These are phyloP conservation scores for Niveomyces coronatus DNA, from an alignment of 2,329 filamentous ascomycete genomes.

Conservation along the genomic window DNA sequence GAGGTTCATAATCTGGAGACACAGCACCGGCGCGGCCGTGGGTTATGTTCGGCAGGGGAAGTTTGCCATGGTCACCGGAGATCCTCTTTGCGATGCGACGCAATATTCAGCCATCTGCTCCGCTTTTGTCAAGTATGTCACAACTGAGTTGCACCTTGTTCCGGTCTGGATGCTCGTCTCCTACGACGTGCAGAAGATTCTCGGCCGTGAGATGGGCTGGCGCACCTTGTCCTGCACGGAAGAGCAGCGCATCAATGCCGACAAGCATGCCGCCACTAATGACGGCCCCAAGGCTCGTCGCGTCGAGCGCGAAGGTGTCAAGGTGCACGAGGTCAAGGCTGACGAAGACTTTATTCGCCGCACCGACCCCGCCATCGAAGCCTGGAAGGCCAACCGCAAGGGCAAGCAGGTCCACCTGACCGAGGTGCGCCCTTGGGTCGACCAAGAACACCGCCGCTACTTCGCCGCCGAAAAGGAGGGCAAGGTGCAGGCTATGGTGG, in stretches of 20 bases:
- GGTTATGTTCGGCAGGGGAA: conserved; percentile 69
- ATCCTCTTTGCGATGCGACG: conserved; percentile 71
- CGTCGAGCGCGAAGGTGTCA: conserved; percentile 74
- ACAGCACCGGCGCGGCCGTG: conserved; percentile 73
- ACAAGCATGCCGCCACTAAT: conserved; percentile 49
- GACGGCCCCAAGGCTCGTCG: conserved; percentile 68
- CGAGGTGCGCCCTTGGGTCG: conserved; percentile 81
- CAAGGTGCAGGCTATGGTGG: conserved; percentile 65
- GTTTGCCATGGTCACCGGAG: conserved; percentile 75
- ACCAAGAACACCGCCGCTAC: conserved; percentile 74
- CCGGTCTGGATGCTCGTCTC: conserved; percentile 88
- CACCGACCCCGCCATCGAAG: conserved; percentile 61
- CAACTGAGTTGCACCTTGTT: conserved; percentile 57
- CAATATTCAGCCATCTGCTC: conserved; percentile 68
- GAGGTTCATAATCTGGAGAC: conserved; percentile 79
- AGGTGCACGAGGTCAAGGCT: conserved; percentile 62
- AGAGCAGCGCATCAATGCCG: conserved; percentile 77
- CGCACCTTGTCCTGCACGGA: conserved; percentile 79
- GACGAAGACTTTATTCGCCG: conserved; percentile 60
- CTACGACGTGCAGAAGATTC: conserved; percentile 63
- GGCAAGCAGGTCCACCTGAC: conserved; percentile 83
- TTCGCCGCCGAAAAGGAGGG: conserved; percentile 70
- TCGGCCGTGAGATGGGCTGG: conserved; percentile 75
- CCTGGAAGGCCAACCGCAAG: conserved; percentile 73
- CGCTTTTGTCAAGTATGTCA: conserved; percentile 65